Evolutionary conservation across 2,329 filamentous ascomycete species (phyloP).

Genomic region (Phaeosphaeria sp.): DNA sequence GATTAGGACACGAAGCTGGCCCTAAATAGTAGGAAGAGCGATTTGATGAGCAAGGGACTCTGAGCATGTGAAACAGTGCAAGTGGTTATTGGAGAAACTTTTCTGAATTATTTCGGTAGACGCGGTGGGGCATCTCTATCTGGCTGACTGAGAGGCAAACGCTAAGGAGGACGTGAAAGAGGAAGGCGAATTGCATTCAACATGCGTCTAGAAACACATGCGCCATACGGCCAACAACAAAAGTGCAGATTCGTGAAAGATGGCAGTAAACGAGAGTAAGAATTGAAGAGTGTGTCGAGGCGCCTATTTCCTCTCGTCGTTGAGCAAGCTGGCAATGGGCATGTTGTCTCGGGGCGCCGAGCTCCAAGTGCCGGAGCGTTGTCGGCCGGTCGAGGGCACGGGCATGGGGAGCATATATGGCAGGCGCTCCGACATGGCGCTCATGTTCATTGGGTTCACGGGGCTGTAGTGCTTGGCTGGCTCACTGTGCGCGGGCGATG

Average conservation of each 20-base stretch:
- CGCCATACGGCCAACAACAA: background rate
- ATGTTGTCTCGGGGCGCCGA: constrained; percentile 47
- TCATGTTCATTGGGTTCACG: constrained; percentile 37
- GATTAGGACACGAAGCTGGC: background rate
- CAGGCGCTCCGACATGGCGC: constrained; percentile 43
- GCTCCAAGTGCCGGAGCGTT: constrained; percentile 45
- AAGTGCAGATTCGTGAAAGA: constrained; percentile 7
- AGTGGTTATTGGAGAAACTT: background rate
- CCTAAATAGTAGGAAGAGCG: background rate
- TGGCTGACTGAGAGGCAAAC: background rate
- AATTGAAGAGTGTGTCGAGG: constrained; percentile 10
- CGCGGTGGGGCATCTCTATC: background rate
- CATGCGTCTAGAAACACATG: background rate
- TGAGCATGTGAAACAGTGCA: background rate
- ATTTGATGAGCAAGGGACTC: background rate
- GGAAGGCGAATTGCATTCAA: background rate
- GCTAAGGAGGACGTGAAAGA: background rate
- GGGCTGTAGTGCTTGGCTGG: constrained; percentile 42
- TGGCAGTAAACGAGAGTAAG: constrained; percentile 20
- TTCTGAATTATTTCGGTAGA: background rate
- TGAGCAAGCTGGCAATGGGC: constrained; percentile 49
- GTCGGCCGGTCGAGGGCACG: constrained; percentile 40
- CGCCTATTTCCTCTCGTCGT: constrained; percentile 44
- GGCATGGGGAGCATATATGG: constrained; percentile 48
- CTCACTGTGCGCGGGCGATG: constrained; percentile 39